Base-by-base conservation (phyloP, 192 early-diverging fungal species). In the Umbelopsis sp. region DNA sequence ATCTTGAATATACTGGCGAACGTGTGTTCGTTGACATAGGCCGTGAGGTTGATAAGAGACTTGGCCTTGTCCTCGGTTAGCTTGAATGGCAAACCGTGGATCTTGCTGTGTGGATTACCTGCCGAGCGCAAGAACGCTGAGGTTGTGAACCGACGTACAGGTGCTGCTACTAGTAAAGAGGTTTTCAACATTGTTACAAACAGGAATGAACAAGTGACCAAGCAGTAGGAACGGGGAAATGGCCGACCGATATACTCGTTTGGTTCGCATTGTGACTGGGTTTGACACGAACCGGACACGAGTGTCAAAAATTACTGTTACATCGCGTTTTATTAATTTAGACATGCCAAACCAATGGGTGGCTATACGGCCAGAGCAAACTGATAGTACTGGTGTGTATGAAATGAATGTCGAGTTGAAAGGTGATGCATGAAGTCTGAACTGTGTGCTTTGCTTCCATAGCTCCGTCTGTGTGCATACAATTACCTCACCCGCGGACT, bases 81-180 rank as follows among this genome's bases (percentile, higher is more conserved):
- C 48, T 74, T 78, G 52, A 78, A 78, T 15, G 77, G 77, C 15
- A 78, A 44, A 12, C 72, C 70, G 50, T 78, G 70, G 18, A 78
- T 64, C 64, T 78, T 78, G 71, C 35, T 46, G 49, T 46, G 66
- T 67, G 41, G 66, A 30, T 49, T 67, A 49, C 30, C 18, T n/a
- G 27, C 25, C 33, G 55, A 35, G 9, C 27, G 30, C 15, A 61
- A 61, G 55, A 18, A 33, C 25, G 55, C 23, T 35, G 55, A 35
- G 15, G 55, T 61, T 11, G 55, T n/a, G 27, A 61, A 13, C 16
- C 55, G 27, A 35, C 55, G 55, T 1, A 61, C 25, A 15, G 25
- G 25, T 25, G 55, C 27, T 2, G 27, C 16, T 12, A 25, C 27
- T 27, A 35, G 2, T 8, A 35, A 13, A 11, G 25, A 61, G 15